phyloP scores from a whole-genome alignment of 148 eudicot species.

The Fagopyrum esculentum region DNA sequence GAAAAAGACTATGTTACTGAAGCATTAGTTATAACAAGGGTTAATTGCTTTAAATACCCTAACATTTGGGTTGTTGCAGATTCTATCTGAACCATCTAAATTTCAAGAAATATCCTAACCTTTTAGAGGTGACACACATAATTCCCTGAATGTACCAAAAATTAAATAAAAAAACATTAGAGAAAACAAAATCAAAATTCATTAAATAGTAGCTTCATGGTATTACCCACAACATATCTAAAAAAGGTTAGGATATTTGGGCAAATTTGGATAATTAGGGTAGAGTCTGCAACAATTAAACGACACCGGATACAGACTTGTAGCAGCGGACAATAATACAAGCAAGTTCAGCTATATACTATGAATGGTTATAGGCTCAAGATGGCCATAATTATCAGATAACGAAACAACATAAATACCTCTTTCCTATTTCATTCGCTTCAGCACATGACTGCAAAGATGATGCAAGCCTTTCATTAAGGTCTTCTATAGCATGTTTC shows the following conservation, averaged over 20 bases:
- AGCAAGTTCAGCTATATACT: background rate
- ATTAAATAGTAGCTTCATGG: no score
- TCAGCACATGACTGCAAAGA: constrained; percentile 71
- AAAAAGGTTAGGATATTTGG: background rate
- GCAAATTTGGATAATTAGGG: background rate
- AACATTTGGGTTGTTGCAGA: no score
- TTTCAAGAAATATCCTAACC: no score
- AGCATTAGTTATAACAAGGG: no score
- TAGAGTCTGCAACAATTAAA: no score
- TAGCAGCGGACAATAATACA: background rate
- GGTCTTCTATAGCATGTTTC: constrained; percentile 72
- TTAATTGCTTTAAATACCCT: no score
- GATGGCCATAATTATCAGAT: background rate
- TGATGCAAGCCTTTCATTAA: constrained; percentile 65
- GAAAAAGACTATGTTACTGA: no score
- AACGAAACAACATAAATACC: constrained; percentile 27
- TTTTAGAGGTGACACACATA: no score
- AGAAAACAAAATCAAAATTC: background rate
- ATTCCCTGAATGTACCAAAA: no score
- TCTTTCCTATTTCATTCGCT: constrained; percentile 75
- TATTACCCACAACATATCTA: no score
- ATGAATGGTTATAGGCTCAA: background rate
- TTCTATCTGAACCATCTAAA: no score
- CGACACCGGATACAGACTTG: background rate
- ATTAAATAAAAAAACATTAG: background rate